Percentiles rank a stretch among this genome's conserved stretches.
phyloP scores from a whole-genome alignment of 805 yeast species.

The Torulaspora franciscae region DNA sequence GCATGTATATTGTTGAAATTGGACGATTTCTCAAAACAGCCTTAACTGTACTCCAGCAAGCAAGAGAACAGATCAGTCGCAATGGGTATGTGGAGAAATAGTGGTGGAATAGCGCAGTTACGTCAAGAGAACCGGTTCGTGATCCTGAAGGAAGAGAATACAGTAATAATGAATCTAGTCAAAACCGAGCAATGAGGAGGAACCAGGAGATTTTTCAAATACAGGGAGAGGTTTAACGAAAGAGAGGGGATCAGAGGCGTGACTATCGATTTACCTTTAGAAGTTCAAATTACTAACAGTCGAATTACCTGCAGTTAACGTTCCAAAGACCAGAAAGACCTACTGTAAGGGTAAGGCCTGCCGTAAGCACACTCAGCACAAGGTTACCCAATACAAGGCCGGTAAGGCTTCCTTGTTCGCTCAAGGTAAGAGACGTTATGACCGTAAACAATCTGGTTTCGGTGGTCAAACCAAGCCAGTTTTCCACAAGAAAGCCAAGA shows the following conservation, averaged over 20 bases:
- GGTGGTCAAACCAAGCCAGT: conserved; percentile 99
- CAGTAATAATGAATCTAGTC: too few species aligned
- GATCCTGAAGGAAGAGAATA: too few species aligned
- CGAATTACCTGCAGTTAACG: conserved; percentile 67
- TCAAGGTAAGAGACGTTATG: conserved; percentile 99
- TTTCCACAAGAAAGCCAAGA: conserved; percentile 99
- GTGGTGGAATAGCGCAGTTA: not conserved
- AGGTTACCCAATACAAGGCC: conserved; percentile 99
- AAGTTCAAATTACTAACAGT: conserved; percentile 5
- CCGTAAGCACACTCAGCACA: conserved; percentile 99
- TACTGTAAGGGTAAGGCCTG: conserved; percentile 99
- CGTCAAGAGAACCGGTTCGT: not conserved
- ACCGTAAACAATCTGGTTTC: conserved; percentile 99
- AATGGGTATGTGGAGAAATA: conserved; percentile 29
- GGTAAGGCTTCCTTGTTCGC: conserved; percentile 99
- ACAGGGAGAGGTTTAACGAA: not conserved
- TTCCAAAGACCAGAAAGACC: conserved; percentile 99
- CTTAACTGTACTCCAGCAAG: conserved; percentile 7
- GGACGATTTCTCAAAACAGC: not conserved
- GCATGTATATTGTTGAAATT: conserved; percentile 4
- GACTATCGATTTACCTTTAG: not conserved
- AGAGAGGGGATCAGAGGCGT: not conserved
- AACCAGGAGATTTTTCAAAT: not conserved
- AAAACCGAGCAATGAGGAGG: not conserved
- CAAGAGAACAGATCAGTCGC: conserved; percentile 24